Evolutionary conservation across 495 filamentous ascomycete species (phyloP), one percentile per base, ranked within the genome.

Genomic region (Hypomontagnella monticulosa): DNA sequence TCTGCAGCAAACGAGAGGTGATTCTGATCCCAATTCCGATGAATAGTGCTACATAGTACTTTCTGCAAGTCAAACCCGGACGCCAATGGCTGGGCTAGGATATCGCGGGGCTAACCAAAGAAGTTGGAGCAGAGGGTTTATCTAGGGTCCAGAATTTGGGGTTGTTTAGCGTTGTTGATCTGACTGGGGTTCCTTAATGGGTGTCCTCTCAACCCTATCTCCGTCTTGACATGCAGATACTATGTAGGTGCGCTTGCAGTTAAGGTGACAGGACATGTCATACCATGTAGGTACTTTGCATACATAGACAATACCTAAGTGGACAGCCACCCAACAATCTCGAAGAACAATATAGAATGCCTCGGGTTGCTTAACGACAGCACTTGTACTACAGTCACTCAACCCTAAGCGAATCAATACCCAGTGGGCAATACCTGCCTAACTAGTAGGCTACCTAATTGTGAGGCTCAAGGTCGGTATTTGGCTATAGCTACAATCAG

Each of bases 131-230:
- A 16, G 3, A 14, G 34, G 47, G n/a, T n/a, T n/a, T n/a, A n/a
- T n/a, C n/a, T n/a, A 6, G 37, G 44, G 43, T 37, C 36, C 36
- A 51, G 47, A 53, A 52, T 33, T 62, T 42, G 52, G 53, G 57
- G 46, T 58, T 47, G 48, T 52, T 54, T 61, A 67, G 62, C 53
- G 52, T 36, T 41, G 64, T 18, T 46, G 65, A 68, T 63, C 58
- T 59, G 37, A 63, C 58, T 40, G 27, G 65, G 64, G 54, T 52
- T 18, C 23, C 16, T 61, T 51, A 30, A 19, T 27, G 32, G 50
- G 50, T 49, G 32, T 40, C 30, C 30, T 27, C 1, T 27, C 36
- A 54, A 36, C 27, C 40, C 40, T 62, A 58, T 34, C 33, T 49
- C 38, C 46, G 55, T 55, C 38, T 43, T 15, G 4, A 58, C 42